Percentiles rank a stretch among this genome's conserved stretches.
phyloP scores from a whole-genome alignment of 257 asterid genomes.

The Solanum appendiculatum region DNA sequence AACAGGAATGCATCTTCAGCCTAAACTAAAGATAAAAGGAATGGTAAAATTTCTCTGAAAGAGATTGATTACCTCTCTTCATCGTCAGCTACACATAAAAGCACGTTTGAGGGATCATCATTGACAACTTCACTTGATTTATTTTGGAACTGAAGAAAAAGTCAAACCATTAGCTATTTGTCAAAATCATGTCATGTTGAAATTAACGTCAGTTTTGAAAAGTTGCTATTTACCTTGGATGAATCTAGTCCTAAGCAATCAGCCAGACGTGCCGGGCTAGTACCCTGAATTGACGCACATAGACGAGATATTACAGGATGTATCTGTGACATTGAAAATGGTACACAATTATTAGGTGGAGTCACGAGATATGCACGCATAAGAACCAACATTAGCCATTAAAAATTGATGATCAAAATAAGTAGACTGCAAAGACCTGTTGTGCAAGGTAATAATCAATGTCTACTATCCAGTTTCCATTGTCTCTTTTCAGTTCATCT shows the following conservation, averaged over 20 bases:
- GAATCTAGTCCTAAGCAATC: conserved; percentile 97
- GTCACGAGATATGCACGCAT: conserved; percentile 1
- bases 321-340: conserved; percentile 44
- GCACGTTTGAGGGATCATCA: conserved; percentile 59
- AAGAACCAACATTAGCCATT: conserved; percentile 1
- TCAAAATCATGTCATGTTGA: background rate
- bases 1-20: background rate
- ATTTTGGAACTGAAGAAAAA: conserved; percentile 64
- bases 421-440: conserved; percentile 43
- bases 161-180: background rate
- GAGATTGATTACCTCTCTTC: conserved; percentile 64
- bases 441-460: conserved; percentile 94
- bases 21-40: background rate
- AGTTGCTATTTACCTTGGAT: conserved; percentile 52
- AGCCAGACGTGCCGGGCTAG: conserved; percentile 96
- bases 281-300: conserved; percentile 94
- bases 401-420: background rate
- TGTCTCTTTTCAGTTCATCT: conserved; percentile 77
- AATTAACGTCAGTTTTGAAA: background rate
- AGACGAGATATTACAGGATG: conserved; percentile 98
- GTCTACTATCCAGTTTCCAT: conserved; percentile 78
- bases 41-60: background rate
- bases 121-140: conserved; percentile 46
- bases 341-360: conserved; percentile 11
- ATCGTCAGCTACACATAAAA: conserved; percentile 47